Evolutionary conservation across 2,329 filamentous ascomycete species (phyloP).

Genomic region (Alternaria atra): DNA sequence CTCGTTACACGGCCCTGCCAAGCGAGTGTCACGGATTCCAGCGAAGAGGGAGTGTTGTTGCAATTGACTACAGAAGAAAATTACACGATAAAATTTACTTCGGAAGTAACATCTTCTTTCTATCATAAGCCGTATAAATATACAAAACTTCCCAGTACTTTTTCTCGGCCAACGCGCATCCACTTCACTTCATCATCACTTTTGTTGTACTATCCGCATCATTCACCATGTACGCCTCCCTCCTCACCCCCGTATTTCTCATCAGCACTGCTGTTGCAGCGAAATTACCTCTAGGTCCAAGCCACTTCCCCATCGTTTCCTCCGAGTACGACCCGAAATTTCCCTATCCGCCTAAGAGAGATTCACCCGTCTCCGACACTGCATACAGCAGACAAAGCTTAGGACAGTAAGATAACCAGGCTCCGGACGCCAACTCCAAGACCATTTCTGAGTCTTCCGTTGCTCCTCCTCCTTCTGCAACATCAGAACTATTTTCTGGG

Average conservation of each 20-base stretch:
- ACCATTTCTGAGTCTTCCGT: not conserved
- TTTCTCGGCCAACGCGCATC: not conserved
- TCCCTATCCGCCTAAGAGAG: not conserved
- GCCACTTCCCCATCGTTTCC: not conserved
- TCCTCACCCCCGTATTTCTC: slow-evolving; percentile 16
- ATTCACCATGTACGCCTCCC: slow-evolving; percentile 17
- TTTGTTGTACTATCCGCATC: not conserved
- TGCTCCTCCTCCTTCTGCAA: not conserved
- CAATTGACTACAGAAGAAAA: slow-evolving; percentile 12
- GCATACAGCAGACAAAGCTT: not conserved
- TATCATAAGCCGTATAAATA: slow-evolving; percentile 11
- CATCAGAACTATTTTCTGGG: not conserved
- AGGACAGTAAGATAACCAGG: not conserved
- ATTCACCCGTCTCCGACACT: not conserved
- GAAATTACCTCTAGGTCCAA: not conserved
- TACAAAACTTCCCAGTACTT: not conserved
- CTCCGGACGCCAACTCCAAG: not conserved
- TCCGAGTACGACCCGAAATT: not conserved
- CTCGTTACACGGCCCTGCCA: slow-evolving; percentile 19
- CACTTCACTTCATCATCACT: not conserved
- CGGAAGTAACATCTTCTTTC: not conserved
- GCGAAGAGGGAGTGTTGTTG: slow-evolving; percentile 7
- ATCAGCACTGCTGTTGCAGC: slow-evolving; percentile 10
- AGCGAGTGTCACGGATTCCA: slow-evolving; percentile 15
- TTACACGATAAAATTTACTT: slow-evolving; percentile 13